Evolutionary conservation across 495 filamentous ascomycete species (phyloP).

Genomic region (Bacidia gigantensis): DNA sequence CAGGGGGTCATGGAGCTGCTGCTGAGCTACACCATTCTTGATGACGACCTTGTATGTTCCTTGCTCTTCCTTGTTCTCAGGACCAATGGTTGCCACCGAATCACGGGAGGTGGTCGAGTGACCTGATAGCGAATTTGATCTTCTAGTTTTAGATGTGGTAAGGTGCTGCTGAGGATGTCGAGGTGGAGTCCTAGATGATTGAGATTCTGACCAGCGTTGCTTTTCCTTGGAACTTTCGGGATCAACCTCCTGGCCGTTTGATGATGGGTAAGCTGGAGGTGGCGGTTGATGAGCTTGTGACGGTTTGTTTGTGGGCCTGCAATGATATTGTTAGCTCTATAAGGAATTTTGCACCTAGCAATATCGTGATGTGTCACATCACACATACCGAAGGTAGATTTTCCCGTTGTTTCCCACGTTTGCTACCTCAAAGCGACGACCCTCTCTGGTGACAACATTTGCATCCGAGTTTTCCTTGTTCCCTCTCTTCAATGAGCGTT

Average conservation of each 20-base stretch:
- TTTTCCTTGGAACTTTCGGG: constrained; percentile 15
- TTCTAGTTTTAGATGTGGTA: constrained; percentile 20
- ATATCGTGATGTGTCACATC: not conserved
- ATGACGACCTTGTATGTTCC: constrained; percentile 70
- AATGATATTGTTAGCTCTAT: not conserved
- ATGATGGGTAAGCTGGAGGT: constrained; percentile 44
- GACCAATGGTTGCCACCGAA: constrained; percentile 24
- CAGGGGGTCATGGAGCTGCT: not conserved
- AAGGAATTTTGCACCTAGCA: not conserved
- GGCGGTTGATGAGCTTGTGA: constrained; percentile 41
- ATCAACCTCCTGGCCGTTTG: constrained; percentile 28
- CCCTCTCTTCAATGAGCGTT: constrained; percentile 28
- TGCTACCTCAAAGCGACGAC: constrained; percentile 78
- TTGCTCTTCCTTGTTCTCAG: constrained; percentile 27
- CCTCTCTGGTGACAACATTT: constrained; percentile 32
- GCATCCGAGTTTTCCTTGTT: constrained; percentile 24
- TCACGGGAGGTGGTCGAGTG: constrained; percentile 7
- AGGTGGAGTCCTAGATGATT: constrained; percentile 21
- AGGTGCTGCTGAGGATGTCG: constrained; percentile 21
- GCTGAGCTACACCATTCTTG: constrained; percentile 27
- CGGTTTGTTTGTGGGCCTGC: constrained; percentile 47
- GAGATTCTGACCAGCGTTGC: constrained; percentile 22
- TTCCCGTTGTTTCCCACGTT: constrained; percentile 89
- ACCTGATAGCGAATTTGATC: constrained; percentile 13
- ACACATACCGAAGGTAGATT: constrained; percentile 79